Evolutionary conservation across 805 yeast species (phyloP), one percentile per base, ranked within the genome.

Genomic region (Clavispora vitiphila): DNA sequence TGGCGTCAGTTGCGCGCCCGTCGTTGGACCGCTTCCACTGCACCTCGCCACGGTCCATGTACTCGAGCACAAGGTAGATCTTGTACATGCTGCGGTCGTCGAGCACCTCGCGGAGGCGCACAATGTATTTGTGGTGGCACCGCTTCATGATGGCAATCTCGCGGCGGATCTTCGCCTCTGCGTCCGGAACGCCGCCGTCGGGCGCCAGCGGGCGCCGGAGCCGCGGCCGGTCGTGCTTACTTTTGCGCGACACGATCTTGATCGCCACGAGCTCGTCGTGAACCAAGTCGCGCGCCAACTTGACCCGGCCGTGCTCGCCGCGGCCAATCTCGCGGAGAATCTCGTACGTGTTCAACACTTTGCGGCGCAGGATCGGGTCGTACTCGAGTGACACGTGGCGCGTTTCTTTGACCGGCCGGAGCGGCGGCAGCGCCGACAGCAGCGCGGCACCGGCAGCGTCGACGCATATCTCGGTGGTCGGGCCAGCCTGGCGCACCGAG

Each of bases 261-360:
- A 93, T 89, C 3, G 99, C 99, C n/a, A 88, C 96, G 24, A 78
- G 67, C 49, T 76, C 80, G 35, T 75, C 70, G 5, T 74, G 62
- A n/a, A 76, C 71, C 41, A 82, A 62, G 58, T 90, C 91, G 45
- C 77, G 77, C 0, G 95, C 99, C 15, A 93, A 72, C 60, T 93
- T 93, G 34, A 93, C 99, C 61, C 88, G 91, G n/a, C 99, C 98
- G 64, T 91, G 98, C 61, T 90, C 96, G n/a, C 99, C 99, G 26
- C 86, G 74, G 9, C 99, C 99, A 22, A 93, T 71, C 64, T 90
- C 97, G 20, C 76, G 72, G 23, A 89, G 64, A 27, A 93, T 86
- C 62, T 93, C 99, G 59, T 90, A 93, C 0, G 95, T 81, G 64
- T 93, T 93, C 47, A 93, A 71, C 26, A 83, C 80, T 58, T 90